phyloP scores from a whole-genome alignment of 805 yeast genomes.

The Yamadazyma insecticola region DNA sequence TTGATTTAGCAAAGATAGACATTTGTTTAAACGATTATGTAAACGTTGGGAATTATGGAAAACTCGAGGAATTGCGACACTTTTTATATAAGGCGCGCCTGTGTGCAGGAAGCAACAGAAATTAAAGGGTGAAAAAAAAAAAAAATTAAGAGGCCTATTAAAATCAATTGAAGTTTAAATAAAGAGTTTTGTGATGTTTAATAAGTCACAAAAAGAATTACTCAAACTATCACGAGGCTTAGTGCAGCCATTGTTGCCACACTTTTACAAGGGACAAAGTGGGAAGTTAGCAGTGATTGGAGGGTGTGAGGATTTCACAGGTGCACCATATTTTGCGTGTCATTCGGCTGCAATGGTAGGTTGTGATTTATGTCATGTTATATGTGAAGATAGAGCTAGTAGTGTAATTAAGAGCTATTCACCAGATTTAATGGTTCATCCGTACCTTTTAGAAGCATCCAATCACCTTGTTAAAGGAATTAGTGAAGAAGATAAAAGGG shows the following conservation, averaged over 20 bases:
- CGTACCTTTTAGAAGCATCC: constrained; percentile 60
- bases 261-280: constrained; percentile 86
- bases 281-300: constrained; percentile 87
- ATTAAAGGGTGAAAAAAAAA: not conserved
- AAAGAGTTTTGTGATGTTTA: too few species aligned
- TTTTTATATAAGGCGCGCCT: not conserved
- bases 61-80: not conserved
- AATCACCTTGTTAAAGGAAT: constrained; percentile 18
- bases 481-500: constrained; percentile 14
- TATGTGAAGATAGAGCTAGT: constrained; percentile 81
- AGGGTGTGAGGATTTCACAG: constrained; percentile 94
- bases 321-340: constrained; percentile 92
- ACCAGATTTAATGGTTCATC: constrained; percentile 96
- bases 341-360: constrained; percentile 83
- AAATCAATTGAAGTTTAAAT: too few species aligned
- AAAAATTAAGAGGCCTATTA: constrained; percentile 19
- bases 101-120: too few species aligned
- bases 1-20: too few species aligned
- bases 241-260: constrained; percentile 71
- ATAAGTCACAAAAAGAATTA: constrained; percentile 40
- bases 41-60: constrained; percentile 1
- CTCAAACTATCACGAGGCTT: constrained; percentile 47
- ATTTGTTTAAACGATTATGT: too few species aligned
- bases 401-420: constrained; percentile 79
- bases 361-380: constrained; percentile 81